A percentile compares a stretch with the other conserved stretches of the same genome.
phyloP scores from a whole-genome alignment of 148 eudicot species.

The Heliamphora exappendiculata region DNA sequence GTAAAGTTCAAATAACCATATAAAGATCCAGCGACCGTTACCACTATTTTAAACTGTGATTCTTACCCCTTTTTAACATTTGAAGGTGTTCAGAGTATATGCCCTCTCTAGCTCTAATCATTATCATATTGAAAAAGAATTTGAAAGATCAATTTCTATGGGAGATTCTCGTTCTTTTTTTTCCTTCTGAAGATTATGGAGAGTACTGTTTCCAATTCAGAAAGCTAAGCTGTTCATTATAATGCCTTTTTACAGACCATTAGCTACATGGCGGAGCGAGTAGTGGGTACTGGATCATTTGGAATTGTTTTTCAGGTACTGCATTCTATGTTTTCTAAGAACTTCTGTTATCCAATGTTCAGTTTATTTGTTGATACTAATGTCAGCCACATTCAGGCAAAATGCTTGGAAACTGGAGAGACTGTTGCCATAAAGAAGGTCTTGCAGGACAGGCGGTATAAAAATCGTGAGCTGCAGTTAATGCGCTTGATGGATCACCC shows the following conservation, averaged over 20 bases:
- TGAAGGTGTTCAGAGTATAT: no score
- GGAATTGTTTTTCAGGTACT: conserved; percentile 76
- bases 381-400: conserved; percentile 25
- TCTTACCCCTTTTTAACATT: no score
- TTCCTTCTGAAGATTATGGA: neutral
- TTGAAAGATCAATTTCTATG: neutral
- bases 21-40: no score
- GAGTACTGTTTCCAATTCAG: neutral
- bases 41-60: no score
- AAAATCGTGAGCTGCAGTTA: conserved; percentile 43
- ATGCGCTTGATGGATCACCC: conserved; percentile 53
- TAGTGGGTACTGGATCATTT: conserved; percentile 82
- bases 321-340: neutral
- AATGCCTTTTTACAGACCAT: conserved; percentile 46
- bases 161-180: neutral
- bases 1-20: no score
- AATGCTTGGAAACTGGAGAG: conserved; percentile 40
- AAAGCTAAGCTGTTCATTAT: neutral
- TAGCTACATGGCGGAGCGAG: conserved; percentile 84
- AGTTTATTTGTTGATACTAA: neutral
- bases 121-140: neutral
- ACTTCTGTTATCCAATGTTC: neutral
- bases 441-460: conserved; percentile 48
- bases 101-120: no score
- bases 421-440: conserved; percentile 35